Conservation (phyloP, 371 early-diverging fungal genomes). For the Rhizopus sp. region DNA sequence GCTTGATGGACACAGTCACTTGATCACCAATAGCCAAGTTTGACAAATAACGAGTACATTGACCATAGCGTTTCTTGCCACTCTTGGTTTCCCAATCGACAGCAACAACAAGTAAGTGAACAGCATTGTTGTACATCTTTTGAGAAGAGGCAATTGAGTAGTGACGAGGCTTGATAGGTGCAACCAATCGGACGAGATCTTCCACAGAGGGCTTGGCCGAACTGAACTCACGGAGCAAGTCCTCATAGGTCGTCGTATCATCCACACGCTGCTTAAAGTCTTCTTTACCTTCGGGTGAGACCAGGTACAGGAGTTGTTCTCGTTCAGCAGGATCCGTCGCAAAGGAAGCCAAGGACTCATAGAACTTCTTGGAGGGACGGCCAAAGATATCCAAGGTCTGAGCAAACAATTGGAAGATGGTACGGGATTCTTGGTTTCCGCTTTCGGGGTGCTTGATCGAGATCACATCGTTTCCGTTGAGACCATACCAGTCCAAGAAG, state of each 20-base stretch:
- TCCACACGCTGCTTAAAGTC: slow-evolving; percentile 83
- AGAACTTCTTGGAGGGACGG: slow-evolving; percentile 92
- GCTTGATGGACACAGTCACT: slow-evolving; percentile 89
- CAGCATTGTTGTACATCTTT: slow-evolving; percentile 82
- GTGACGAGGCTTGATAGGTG: slow-evolving; percentile 91
- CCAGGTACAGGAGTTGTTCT: slow-evolving; percentile 70
- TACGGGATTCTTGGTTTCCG: slow-evolving; percentile 63
- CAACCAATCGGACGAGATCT: slow-evolving; percentile 69
- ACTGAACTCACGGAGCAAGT: slow-evolving; percentile 82
- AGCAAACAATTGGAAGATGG: slow-evolving; percentile 77
- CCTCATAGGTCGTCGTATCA: slow-evolving; percentile 85
- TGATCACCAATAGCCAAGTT: slow-evolving; percentile 66
- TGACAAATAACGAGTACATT: slow-evolving; percentile 88
- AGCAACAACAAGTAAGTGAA: slow-evolving; percentile 88
- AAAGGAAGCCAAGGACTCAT: slow-evolving; percentile 72
- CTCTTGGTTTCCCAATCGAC: slow-evolving; percentile 80
- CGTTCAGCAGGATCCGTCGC: slow-evolving; percentile 75
- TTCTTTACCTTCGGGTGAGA: slow-evolving; percentile 75
- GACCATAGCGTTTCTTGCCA: slow-evolving; percentile 78
- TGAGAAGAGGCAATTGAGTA: slow-evolving; percentile 94
- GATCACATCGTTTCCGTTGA: slow-evolving; percentile 66
- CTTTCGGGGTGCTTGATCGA: slow-evolving; percentile 51
- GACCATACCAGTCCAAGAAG: slow-evolving; percentile 76
- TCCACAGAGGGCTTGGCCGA: slow-evolving; percentile 79
- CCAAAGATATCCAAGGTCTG: slow-evolving; percentile 92